Evolutionary conservation across 495 filamentous ascomycete genomes (phyloP), one percentile per base, ranked within the genome.

Genomic region (Xylaria intraflava): DNA sequence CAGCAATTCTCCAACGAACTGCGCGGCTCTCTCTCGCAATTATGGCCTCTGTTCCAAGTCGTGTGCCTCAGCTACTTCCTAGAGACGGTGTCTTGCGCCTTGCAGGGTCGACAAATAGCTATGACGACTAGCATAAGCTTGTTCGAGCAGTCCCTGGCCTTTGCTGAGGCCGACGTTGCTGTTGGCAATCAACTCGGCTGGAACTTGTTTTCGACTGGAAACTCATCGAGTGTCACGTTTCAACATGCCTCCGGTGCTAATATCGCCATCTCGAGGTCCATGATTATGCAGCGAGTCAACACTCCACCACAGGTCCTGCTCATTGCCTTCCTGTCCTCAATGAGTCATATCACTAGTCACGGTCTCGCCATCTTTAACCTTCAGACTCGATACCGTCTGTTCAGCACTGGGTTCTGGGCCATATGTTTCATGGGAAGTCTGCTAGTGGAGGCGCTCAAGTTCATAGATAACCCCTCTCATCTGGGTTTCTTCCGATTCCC

Each of bases 111-210:
- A 10, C 76, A 78, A 3, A 76, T 86, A 6, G 80, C 84, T 53
- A 84, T 89, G 0, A 93, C 97, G 70, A 93, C 90, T 0, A 90
- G 91, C 6, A 96, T 97, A 88, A 95, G 91, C 0, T 79, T 97
- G 17, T 93, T 98, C 64, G 93, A 98, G 59, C 90, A 96, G 64
- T 97, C 93, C 0, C 73, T 98, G 12, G 93, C 93, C 0, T 98
- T 97, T 69, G 89, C 93, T 1, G 94, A 98, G 67, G 90, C 93
- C 3, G 94, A 98, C 64, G 85, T 88, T 10, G 84, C 89, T 56
- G 81, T 95, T 36, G 81, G 84, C 61, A 84, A 80, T 50, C 83
- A 86, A 4, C 77, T 94, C 2, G 87, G 86, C 2, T 81, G 87
- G 58, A 80, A 82, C 9, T 58, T 85, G 14, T 86, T 89, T 68